Evolutionary conservation across 305 asterid species (phyloP).

Genomic region (Fraxinus velutina): DNA sequence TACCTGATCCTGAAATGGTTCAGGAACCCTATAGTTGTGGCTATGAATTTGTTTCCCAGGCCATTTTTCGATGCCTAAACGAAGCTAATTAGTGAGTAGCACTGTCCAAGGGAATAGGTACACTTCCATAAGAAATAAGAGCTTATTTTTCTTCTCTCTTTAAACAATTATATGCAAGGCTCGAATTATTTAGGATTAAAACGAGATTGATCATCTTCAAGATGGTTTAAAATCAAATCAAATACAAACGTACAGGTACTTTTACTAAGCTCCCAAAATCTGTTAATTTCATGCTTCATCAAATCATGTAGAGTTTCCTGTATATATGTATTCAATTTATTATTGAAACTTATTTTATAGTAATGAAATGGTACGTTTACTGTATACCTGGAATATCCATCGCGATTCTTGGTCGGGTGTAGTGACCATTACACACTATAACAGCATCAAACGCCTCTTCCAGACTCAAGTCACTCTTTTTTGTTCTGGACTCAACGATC

Average conservation of each 20-base stretch:
- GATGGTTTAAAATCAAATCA: neutral
- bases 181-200: neutral
- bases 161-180: neutral
- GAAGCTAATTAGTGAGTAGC: neutral
- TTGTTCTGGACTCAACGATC: constrained; percentile 42
- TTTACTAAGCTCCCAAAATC: neutral
- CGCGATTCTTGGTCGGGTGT: constrained; percentile 46
- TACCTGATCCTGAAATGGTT: constrained; percentile 42
- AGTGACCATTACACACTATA: constrained; percentile 59
- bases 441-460: constrained; percentile 57
- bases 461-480: constrained; percentile 1
- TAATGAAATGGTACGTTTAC: neutral
- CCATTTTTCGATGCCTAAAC: constrained; percentile 41
- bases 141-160: neutral
- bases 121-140: neutral
- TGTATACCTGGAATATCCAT: constrained; percentile 43
- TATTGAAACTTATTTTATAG: neutral
- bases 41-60: constrained; percentile 49
- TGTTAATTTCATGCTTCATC: neutral
- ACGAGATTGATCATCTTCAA: neutral
- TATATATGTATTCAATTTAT: neutral
- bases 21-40: constrained; percentile 48
- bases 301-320: neutral
- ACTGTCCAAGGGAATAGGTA: neutral
- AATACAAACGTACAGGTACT: neutral